phyloP scores from a whole-genome alignment of 106 monocot genomes.

The Triglochin maritima region DNA sequence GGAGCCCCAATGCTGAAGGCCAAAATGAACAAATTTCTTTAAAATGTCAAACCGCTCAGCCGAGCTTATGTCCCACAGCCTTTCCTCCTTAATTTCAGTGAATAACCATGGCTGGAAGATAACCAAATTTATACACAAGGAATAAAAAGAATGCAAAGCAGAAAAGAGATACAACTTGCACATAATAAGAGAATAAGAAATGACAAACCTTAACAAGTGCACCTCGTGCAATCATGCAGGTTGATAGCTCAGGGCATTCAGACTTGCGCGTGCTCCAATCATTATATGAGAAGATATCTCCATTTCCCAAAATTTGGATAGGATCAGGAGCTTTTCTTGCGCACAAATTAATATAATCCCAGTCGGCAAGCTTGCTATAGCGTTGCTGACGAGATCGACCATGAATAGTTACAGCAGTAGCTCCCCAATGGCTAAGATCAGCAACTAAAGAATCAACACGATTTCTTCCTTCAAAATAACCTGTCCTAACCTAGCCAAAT shows the following conservation, averaged over 20 bases:
- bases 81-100: constrained; percentile 93
- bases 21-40: constrained; percentile 72
- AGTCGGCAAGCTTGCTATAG: constrained; percentile 90
- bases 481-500: constrained; percentile 55
- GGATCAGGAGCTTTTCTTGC: constrained; percentile 44
- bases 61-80: constrained; percentile 88
- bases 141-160: not conserved
- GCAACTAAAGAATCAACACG: constrained; percentile 71
- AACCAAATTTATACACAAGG: not conserved
- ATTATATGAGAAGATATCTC: constrained; percentile 71
- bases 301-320: constrained; percentile 80
- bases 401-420: constrained; percentile 76
- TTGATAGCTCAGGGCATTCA: constrained; percentile 56
- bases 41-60: constrained; percentile 62
- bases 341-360: constrained; percentile 91
- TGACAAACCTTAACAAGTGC: constrained; percentile 69
- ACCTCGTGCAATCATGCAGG: constrained; percentile 80
- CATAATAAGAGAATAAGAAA: not conserved
- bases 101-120: constrained; percentile 79
- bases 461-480: constrained; percentile 84
- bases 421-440: constrained; percentile 65
- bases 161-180: not conserved
- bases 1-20: constrained; percentile 97
- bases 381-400: constrained; percentile 90
- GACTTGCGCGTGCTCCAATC: constrained; percentile 63